These are phyloP conservation scores for Haplosporangium sp. DNA, from an alignment of 371 early-diverging fungal species.

Conservation along the genomic window DNA sequence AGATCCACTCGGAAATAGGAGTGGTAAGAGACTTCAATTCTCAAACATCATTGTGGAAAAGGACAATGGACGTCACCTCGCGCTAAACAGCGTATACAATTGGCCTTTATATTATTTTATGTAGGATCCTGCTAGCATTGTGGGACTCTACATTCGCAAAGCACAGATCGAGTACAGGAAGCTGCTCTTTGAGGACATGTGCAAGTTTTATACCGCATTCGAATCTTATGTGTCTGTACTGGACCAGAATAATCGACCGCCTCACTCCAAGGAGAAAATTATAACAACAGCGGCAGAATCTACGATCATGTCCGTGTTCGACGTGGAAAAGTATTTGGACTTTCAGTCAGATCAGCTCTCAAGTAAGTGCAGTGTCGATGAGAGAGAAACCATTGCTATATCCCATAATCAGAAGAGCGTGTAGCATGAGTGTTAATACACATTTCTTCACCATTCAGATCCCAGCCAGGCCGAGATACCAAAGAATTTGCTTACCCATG, in stretches of 20 bases:
- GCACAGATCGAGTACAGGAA: constrained; percentile 50
- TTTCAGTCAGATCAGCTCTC: constrained; percentile 21
- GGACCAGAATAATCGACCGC: not conserved
- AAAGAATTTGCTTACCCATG: constrained; percentile 34
- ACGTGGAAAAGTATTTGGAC: constrained; percentile 48
- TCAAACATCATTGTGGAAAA: too few species aligned
- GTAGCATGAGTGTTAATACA: not conserved
- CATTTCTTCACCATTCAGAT: constrained; percentile 6
- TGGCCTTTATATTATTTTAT: not conserved
- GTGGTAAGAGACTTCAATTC: too few species aligned
- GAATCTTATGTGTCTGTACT: constrained; percentile 27
- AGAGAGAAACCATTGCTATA: not conserved
- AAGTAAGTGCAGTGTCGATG: constrained; percentile 6
- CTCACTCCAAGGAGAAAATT: not conserved
- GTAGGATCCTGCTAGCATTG: constrained; percentile 44
- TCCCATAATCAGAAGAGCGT: too few species aligned
- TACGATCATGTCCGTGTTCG: constrained; percentile 24
- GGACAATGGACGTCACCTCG: too few species aligned
- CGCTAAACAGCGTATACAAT: too few species aligned
- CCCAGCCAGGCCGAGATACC: constrained; percentile 23
- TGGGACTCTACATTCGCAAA: constrained; percentile 56
- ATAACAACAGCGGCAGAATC: constrained; percentile 15
- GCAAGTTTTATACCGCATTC: constrained; percentile 42
- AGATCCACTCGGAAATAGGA: not conserved
- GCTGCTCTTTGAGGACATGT: constrained; percentile 43